Base-by-base conservation (phyloP, 2,329 filamentous ascomycete species). In the Trematosphaeria pertusa region DNA sequence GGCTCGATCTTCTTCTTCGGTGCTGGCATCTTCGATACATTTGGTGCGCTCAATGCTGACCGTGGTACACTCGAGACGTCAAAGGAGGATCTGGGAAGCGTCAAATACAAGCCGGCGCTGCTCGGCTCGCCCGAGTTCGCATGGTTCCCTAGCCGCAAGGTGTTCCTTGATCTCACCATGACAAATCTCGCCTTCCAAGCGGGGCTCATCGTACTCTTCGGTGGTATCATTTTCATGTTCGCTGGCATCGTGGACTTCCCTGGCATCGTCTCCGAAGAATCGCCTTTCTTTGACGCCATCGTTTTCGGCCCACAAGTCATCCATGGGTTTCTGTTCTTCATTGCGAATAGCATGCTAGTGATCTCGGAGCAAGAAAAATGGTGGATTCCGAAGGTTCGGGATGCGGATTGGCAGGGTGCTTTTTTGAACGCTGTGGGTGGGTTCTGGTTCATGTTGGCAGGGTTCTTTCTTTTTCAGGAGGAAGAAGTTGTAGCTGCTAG, bases 151-250 rank as follows among this genome's bases (percentile, higher is more conserved):
- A 43, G 48, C 0, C 28, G 44, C 33, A 10, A 17, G 5, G 64
- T 64, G 33, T 37, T 63, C 3, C 46, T 43, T 20, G 56, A 62
- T 4, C 43, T 67, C 4, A 46, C 50, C 0, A 42, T 41, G 5
- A 59, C 48, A 7, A 63, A 57, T 21, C 36, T 61, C 8, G 58
- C 62, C 0, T 67, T 67, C 11, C 64, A 66, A 43, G 62, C 64
- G 5, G 61, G 65, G 2, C 52, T 70, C 3, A 56, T 65, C 3
- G 59, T 64, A 8, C 47, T 67, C 5, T 58, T 69, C 20, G 59
- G 65, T 7, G 63, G 64, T 14, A 43, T 69, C 2, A 57, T 67
- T 31, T 64, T 69, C 42, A 64, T 65, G 56, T 55, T 66, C 31
- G 60, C 61, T 2, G 64, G 60, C 3, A 54, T 67, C n/a, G 56